phyloP scores from a whole-genome alignment of 495 filamentous ascomycete genomes.

The Xylaria palmicola region DNA sequence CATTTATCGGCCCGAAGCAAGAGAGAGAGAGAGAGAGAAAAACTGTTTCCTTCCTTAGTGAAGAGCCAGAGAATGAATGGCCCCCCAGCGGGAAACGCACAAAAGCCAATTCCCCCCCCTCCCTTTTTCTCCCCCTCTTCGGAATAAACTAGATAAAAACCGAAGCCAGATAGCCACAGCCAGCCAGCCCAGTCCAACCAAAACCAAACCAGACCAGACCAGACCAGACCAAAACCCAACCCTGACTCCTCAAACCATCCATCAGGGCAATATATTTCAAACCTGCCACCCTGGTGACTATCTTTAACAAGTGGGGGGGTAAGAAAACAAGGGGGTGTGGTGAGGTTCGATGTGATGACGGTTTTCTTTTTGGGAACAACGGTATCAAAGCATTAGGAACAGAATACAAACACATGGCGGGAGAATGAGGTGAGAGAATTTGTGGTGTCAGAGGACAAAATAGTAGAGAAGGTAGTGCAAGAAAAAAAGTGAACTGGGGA shows the following conservation, averaged over 20 bases:
- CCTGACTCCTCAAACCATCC: conserved; percentile 19
- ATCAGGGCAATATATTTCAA: conserved; percentile 16
- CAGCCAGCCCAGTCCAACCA: too few species aligned
- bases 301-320: conserved; percentile 13
- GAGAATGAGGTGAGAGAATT: not conserved
- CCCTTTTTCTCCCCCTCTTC: not conserved
- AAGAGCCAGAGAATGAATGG: too few species aligned
- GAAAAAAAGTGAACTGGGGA: not conserved
- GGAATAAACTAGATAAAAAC: too few species aligned
- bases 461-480: not conserved
- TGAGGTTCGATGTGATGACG: conserved; percentile 4
- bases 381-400: not conserved
- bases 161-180: too few species aligned
- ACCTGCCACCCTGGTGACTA: conserved; percentile 18
- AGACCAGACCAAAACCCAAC: conserved; percentile 8
- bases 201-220: conserved; percentile 19
- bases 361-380: conserved; percentile 10
- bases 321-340: not conserved
- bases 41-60: too few species aligned
- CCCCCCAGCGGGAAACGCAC: too few species aligned
- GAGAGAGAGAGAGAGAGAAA: too few species aligned
- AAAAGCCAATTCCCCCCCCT: not conserved
- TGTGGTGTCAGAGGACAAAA: not conserved
- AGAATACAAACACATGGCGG: conserved; percentile 14
- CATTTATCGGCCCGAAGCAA: too few species aligned